Evolutionary conservation across 805 yeast species (phyloP).

Genomic region (Pichia exigua): DNA sequence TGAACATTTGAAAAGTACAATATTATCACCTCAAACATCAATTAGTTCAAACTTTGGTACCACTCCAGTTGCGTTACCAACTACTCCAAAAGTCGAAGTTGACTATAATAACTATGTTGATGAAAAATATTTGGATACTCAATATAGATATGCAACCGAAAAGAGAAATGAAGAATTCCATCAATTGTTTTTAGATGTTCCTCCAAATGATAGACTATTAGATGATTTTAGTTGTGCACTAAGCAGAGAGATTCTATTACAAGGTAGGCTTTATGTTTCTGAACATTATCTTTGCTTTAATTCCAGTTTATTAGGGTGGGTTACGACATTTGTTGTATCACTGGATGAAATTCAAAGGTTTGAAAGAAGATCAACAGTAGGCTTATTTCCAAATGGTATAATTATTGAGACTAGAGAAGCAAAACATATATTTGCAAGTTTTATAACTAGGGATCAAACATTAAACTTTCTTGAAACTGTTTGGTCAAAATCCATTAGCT

Average conservation of each 20-base stretch:
- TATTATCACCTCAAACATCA: neutral
- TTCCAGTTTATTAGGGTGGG: slow-evolving; percentile 85
- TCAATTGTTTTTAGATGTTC: slow-evolving; percentile 48
- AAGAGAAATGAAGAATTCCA: slow-evolving; percentile 73
- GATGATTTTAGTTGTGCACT: slow-evolving; percentile 91
- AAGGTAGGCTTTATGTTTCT: slow-evolving; percentile 79
- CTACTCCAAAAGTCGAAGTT: slow-evolving; percentile 39
- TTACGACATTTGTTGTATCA: slow-evolving; percentile 68
- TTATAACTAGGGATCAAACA: slow-evolving; percentile 73
- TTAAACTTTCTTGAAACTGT: slow-evolving; percentile 59
- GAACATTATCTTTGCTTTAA: slow-evolving; percentile 78
- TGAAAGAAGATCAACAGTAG: slow-evolving; percentile 81
- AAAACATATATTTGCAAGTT: slow-evolving; percentile 78
- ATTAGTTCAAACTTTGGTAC: slow-evolving; percentile 11
- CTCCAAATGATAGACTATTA: slow-evolving; percentile 60
- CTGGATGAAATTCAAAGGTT: slow-evolving; percentile 61
- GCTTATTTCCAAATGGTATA: slow-evolving; percentile 87
- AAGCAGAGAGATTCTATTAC: slow-evolving; percentile 76
- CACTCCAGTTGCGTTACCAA: slow-evolving; percentile 19
- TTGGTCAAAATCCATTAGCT: slow-evolving; percentile 48
- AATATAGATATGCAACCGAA: slow-evolving; percentile 55
- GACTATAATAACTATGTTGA: slow-evolving; percentile 46
- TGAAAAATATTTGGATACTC: slow-evolving; percentile 50
- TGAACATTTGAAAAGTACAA: neutral
- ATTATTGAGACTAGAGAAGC: slow-evolving; percentile 55